Conservation (phyloP, 2,329 filamentous ascomycete genomes). For the Orbilia quercus region DNA sequence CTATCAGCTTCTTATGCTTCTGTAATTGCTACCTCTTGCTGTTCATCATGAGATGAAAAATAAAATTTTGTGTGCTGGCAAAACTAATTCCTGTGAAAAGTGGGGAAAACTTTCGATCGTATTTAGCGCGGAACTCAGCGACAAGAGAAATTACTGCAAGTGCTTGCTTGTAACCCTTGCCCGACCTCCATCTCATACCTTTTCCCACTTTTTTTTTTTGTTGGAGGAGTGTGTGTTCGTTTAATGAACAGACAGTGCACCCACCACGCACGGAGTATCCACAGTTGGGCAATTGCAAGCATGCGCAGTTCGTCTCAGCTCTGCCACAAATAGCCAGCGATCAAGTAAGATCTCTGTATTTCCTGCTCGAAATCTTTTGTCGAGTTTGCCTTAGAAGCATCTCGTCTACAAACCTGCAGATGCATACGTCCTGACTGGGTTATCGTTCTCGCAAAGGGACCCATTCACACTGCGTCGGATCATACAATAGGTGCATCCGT, state of each 20-base stretch:
- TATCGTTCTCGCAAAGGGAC: not conserved
- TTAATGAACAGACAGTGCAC: not conserved
- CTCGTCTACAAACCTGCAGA: conserved; percentile 39
- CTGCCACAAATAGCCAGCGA: conserved; percentile 7
- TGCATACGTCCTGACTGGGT: conserved; percentile 40
- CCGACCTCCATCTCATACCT: not conserved
- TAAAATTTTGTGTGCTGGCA: conserved; percentile 33
- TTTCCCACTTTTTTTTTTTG: conserved; percentile 8
- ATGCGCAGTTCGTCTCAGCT: conserved; percentile 8
- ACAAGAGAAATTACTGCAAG: conserved; percentile 32
- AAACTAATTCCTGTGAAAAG: conserved; percentile 17
- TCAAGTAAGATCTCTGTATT: conserved; percentile 5
- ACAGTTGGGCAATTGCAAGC: conserved; percentile 24
- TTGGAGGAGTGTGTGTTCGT: conserved; percentile 4
- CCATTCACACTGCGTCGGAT: conserved; percentile 43
- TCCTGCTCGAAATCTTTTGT: conserved; percentile 4
- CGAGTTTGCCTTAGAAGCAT: conserved; percentile 12
- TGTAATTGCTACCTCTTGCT: not conserved
- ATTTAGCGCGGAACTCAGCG: conserved; percentile 41
- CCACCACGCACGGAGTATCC: conserved; percentile 17
- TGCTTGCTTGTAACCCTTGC: conserved; percentile 16
- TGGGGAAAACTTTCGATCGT: conserved; percentile 21
- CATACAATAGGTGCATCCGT: conserved; percentile 40
- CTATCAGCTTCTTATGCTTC: not conserved
- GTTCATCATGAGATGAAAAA: conserved; percentile 20